These are phyloP conservation scores for Ballota nigra DNA, from an alignment of 257 asterid genomes.

Conservation along the genomic window DNA sequence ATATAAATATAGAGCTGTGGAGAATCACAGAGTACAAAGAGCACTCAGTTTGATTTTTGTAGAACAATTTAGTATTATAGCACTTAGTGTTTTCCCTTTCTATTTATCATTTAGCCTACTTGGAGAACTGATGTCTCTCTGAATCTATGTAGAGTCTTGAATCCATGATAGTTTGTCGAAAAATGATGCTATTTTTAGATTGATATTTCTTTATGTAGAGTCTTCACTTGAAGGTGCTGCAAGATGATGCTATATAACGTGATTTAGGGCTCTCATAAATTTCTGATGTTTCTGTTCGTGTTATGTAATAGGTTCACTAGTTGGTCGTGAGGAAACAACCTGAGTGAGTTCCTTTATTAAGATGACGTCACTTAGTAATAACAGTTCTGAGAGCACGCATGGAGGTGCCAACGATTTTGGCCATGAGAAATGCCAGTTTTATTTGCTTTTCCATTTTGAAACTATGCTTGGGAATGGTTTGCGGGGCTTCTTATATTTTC, in stretches of 20 bases:
- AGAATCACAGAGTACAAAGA: not conserved
- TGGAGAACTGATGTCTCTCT: too few relatives aligned
- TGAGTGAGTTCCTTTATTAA: not conserved
- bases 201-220: too few relatives aligned
- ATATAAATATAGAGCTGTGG: not conserved
- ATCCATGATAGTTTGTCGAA: not conserved
- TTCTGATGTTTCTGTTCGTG: not conserved
- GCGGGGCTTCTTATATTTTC: constrained; percentile 52
- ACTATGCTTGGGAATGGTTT: constrained; percentile 48
- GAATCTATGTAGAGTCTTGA: too few relatives aligned
- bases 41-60: not conserved
- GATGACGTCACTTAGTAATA: constrained; percentile 34
- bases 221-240: too few relatives aligned
- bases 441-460: constrained; percentile 50
- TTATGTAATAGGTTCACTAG: constrained; percentile 4
- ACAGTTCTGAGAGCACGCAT: constrained; percentile 21
- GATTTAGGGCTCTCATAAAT: not conserved
- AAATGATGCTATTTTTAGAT: too few relatives aligned
- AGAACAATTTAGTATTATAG: too few relatives aligned
- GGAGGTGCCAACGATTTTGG: too few relatives aligned
- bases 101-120: too few relatives aligned
- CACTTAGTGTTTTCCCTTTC: not conserved
- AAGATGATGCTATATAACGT: too few relatives aligned
- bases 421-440: constrained; percentile 44
- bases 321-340: too few relatives aligned